Evolutionary conservation across 2,329 filamentous ascomycete species (phyloP), one percentile per base, ranked within the genome.

Genomic region (Aspergillus latus): DNA sequence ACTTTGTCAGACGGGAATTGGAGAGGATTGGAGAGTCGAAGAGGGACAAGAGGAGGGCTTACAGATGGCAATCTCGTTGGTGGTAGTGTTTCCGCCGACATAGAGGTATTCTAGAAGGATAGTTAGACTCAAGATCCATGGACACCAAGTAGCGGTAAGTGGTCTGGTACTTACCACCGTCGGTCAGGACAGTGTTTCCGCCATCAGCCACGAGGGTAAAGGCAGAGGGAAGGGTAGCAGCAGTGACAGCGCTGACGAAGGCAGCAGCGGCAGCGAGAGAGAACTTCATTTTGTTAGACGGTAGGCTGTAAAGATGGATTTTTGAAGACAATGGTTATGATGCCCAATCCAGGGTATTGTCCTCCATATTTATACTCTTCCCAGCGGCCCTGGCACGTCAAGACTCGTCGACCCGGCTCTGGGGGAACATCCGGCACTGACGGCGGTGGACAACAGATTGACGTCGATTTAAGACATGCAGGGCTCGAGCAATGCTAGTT

Each of bases 121-220:
- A 50, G 52, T 21, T 43, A 9, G 7, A 39, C 40, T 40, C 16
- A 28, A 10, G 39, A 3, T 34, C 7, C 29, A 16, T 13, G 21
- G 21, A 0, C 32, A 21, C 9, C 6, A 42, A 34, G 16, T 7
- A 6, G 10, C 26, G 26, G 11, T 9, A 21, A 4, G 39, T 3
- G 15, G 21, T 0, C 15, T 28, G 64, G 32, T 62, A 68, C 66
- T 30, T 63, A 68, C 66, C 37, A 57, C 67, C 67, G 44, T 69
- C 65, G 32, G 60, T 62, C 28, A 62, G 34, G 60, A 68, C 61
- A n/a, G 66, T 67, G 8, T 48, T 46, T 32, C 66, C 66, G 32
- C 64, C 65, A 21, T 68, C 63, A 34, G 64, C 65, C 46, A 68
- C 64, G 13, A 69, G 63, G 29, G 66, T 66, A 52, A 69, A 68